Base-by-base conservation (phyloP, 768 basidiomycete genomes). In the Russula griseocarnosa region DNA sequence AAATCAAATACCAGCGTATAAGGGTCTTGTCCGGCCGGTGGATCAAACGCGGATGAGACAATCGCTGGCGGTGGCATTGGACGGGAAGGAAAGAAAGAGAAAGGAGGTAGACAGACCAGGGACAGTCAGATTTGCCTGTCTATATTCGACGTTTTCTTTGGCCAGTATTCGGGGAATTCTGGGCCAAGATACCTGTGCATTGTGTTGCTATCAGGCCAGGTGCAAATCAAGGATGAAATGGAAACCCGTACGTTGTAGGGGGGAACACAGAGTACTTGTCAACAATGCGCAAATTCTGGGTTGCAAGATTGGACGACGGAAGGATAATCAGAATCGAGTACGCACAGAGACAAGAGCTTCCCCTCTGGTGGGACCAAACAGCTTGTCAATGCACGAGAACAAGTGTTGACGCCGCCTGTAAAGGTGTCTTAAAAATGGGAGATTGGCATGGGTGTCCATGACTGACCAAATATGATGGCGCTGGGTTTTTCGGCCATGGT, bases 1-100 rank as follows among this genome's bases (percentile, higher is more conserved):
- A 87, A 83, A 76, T 94, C 92, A 73, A 93, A 93, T 24, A 94
- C 88, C 74, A 88, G 87, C 62, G 86, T 79, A 73, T 86, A 94
- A 5, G 86, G 79, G n/a, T 80, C 74, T 67, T 83, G 77, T 58
- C 88, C 90, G 64, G 83, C 82, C 1, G 86, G 82, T 10, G 90
- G 87, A 62, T 89, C 86, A 67, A 91, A 94, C 36, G 79, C 79
- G 22, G 85, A 78, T 46, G 83, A 76, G 57, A 94, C 85, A 24
- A 82, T 83, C 42, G 83, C 91, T 92, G 65, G 47, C 16, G 9
- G 58, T 68, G 38, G 74, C 68, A 55, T 58, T 53, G 62, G 60
- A 62, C 34, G 9, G 11, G 60, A 60, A 51, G 36, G 34, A 26
- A 56, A 51, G 22, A 38, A 16, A 22, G 50, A 55, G 14, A 40